These are phyloP conservation scores for Arthrobotrys conoides DNA, from an alignment of 2,329 filamentous ascomycete species.

Conservation along the genomic window DNA sequence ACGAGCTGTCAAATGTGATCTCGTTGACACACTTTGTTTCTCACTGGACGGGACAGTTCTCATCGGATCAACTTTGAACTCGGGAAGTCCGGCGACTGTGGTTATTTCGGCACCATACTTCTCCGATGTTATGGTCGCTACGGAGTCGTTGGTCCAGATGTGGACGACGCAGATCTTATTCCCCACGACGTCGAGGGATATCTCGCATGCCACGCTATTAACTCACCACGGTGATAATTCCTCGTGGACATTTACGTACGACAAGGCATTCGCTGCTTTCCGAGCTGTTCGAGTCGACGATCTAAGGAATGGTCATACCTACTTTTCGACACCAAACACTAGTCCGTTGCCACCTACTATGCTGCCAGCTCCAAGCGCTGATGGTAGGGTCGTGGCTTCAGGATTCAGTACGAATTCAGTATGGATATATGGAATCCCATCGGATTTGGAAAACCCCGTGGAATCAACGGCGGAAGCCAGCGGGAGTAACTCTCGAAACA, in stretches of 20 bases:
- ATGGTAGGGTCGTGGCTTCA: slow-evolving; percentile 79
- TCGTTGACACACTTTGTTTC: slow-evolving; percentile 80
- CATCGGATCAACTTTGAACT: slow-evolving; percentile 79
- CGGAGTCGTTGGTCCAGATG: slow-evolving; percentile 78
- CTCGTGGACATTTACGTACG: slow-evolving; percentile 83
- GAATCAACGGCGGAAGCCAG: slow-evolving; percentile 59
- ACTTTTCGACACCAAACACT: slow-evolving; percentile 78
- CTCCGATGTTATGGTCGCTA: slow-evolving; percentile 72
- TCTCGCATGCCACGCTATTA: slow-evolving; percentile 81
- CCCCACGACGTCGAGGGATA: slow-evolving; percentile 83
- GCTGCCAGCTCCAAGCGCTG: slow-evolving; percentile 77
- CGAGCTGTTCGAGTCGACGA: slow-evolving; percentile 82
- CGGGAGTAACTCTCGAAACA: slow-evolving; percentile 57
- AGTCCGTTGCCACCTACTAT: slow-evolving; percentile 74
- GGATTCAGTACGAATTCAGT: slow-evolving; percentile 80
- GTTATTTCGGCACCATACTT: slow-evolving; percentile 85
- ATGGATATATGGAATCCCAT: slow-evolving; percentile 84
- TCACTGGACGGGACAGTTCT: slow-evolving; percentile 84
- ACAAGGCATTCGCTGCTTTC: slow-evolving; percentile 82
- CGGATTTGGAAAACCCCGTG: slow-evolving; percentile 73
- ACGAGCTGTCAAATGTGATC: slow-evolving; percentile 82
- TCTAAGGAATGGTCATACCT: slow-evolving; percentile 80
- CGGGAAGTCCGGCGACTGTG: slow-evolving; percentile 78
- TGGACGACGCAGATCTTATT: slow-evolving; percentile 91
- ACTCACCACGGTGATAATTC: slow-evolving; percentile 75